A percentile compares a stretch with the other conserved stretches of the same genome.
Conservation (phyloP, 2,329 filamentous ascomycete species). For the Exophiala dermatitidis region DNA sequence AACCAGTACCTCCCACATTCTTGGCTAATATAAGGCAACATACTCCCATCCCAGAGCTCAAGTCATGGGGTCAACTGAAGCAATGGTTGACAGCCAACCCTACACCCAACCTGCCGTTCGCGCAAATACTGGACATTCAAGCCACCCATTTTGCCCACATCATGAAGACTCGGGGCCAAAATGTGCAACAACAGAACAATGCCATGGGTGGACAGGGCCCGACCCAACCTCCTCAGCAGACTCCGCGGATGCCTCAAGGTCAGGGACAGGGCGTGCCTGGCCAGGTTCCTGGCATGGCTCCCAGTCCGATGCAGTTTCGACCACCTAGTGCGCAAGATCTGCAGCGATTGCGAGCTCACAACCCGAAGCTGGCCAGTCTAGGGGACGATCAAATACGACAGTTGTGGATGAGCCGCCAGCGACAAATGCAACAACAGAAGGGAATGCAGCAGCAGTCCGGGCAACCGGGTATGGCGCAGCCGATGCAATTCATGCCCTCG, state of each 20-base stretch:
- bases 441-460: conserved; percentile 16
- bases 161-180: conserved; percentile 20
- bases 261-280: conserved; percentile 9
- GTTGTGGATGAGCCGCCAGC: conserved; percentile 20
- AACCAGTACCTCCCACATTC: conserved; percentile 16
- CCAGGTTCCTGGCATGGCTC: conserved; percentile 6
- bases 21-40: conserved; percentile 20
- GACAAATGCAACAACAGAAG: conserved; percentile 18
- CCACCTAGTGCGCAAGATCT: conserved; percentile 16
- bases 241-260: conserved; percentile 4
- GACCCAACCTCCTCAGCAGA: conserved; percentile 11
- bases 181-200: conserved; percentile 16
- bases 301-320: conserved; percentile 10
- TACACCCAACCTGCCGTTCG: conserved; percentile 15
- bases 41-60: conserved; percentile 15
- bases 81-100: conserved; percentile 22
- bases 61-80: conserved; percentile 23
- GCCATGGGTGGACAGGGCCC: conserved; percentile 7
- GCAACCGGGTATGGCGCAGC: conserved; percentile 15
- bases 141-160: conserved; percentile 21
- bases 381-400: conserved; percentile 21
- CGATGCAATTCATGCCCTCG: conserved; percentile 12
- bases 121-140: conserved; percentile 20
- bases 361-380: conserved; percentile 16
- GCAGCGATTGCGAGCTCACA: conserved; percentile 15